Conservation (phyloP, 2,329 filamentous ascomycete genomes). For the Helicocarpus griseus region DNA sequence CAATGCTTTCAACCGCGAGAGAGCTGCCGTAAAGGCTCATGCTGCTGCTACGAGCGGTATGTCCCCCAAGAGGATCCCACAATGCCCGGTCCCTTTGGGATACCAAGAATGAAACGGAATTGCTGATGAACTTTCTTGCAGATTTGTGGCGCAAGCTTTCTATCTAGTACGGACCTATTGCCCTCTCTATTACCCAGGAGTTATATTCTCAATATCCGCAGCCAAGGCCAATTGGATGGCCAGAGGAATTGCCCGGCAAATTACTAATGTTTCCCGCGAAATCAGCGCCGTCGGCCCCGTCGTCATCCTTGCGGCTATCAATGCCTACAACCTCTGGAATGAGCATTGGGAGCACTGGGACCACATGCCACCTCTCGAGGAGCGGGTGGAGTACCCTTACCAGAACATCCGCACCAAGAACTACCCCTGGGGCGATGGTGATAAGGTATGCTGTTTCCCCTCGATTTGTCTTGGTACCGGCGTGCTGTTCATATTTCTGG, state of each 20-base stretch:
- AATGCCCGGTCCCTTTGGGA: neutral
- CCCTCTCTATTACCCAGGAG: too few species aligned
- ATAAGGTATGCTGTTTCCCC: slow-evolving; percentile 58
- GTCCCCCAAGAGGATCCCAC: slow-evolving; percentile 34
- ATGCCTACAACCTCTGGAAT: slow-evolving; percentile 84
- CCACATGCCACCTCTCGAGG: slow-evolving; percentile 78
- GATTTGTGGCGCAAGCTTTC: slow-evolving; percentile 95
- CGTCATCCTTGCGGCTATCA: slow-evolving; percentile 62
- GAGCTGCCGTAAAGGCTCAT: slow-evolving; percentile 82
- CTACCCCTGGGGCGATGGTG: slow-evolving; percentile 88
- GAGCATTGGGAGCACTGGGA: slow-evolving; percentile 96
- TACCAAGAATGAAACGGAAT: neutral
- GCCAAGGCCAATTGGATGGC: neutral
- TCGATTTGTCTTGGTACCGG: neutral
- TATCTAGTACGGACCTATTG: slow-evolving; percentile 56
- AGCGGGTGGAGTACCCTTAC: slow-evolving; percentile 88
- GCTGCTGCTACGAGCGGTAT: slow-evolving; percentile 73
- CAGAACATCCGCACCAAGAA: slow-evolving; percentile 97
- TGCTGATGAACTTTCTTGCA: slow-evolving; percentile 29
- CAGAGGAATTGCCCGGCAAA: neutral
- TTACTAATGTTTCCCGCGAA: neutral
- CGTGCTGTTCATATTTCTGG: neutral
- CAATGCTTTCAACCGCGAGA: slow-evolving; percentile 90
- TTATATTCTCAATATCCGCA: neutral
- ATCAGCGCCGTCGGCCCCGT: slow-evolving; percentile 62